phyloP scores from a whole-genome alignment of 208 protist species.

The Jaenimonas drosophilae region DNA sequence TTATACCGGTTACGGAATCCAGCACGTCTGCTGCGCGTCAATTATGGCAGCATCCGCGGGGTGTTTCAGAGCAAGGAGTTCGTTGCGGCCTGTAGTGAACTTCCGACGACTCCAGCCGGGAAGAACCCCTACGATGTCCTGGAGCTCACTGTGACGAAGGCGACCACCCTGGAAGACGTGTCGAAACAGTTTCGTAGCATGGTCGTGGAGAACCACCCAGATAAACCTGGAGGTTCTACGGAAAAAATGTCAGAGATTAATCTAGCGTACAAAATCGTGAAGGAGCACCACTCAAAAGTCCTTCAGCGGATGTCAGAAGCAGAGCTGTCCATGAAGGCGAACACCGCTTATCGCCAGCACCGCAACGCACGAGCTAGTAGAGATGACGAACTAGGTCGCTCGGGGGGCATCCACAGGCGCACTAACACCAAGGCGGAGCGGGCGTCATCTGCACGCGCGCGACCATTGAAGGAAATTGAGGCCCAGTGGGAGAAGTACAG shows the following conservation, averaged over 20 bases:
- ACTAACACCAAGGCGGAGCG: constrained; percentile 28
- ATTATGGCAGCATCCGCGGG: too few species aligned
- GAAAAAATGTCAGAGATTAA: constrained; percentile 88
- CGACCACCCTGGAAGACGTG: constrained; percentile 71
- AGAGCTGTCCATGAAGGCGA: constrained; percentile 41
- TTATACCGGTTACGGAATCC: too few species aligned
- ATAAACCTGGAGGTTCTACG: constrained; percentile 81
- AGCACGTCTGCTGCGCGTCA: too few species aligned
- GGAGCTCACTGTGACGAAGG: constrained; percentile 59
- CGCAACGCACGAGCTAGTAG: constrained; percentile 38
- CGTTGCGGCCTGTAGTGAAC: constrained; percentile 47
- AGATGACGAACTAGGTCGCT: constrained; percentile 71
- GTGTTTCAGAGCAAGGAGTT: constrained; percentile 82
- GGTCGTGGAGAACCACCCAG: constrained; percentile 82
- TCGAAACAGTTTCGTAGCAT: constrained; percentile 82
- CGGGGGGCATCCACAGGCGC: constrained; percentile 62
- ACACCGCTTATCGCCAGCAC: constrained; percentile 52
- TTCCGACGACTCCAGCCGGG: constrained; percentile 75
- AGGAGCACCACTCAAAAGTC: constrained; percentile 69
- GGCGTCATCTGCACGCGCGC: constrained; percentile 13
- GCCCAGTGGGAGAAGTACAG: constrained; percentile 51
- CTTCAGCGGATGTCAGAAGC: constrained; percentile 54
- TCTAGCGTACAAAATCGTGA: constrained; percentile 81
- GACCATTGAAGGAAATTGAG: constrained; percentile 72
- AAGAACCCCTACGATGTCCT: constrained; percentile 88